A percentile compares a stretch with the other conserved stretches of the same genome.
These are phyloP conservation scores for Neostapfia colusana DNA, from an alignment of 176 grass and related monocot genomes.

Conservation along the genomic window DNA sequence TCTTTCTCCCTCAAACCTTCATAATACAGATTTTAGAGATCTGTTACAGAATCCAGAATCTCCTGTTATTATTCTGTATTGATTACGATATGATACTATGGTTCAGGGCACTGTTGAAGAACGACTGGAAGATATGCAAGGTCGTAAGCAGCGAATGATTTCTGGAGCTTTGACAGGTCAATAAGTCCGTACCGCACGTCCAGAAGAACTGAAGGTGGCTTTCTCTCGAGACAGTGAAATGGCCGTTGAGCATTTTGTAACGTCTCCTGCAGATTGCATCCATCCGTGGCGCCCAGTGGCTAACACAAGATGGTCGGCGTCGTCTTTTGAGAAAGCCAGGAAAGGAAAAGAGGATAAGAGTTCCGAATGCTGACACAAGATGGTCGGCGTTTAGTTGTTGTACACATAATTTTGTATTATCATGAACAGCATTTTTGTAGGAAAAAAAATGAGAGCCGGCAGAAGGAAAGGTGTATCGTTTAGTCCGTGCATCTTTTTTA, in stretches of 20 bases:
- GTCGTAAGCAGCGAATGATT: slow-evolving; percentile 87
- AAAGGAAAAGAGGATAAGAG: not conserved
- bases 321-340: not conserved
- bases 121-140: slow-evolving; percentile 85
- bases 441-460: not conserved
- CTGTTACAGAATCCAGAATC: not conserved
- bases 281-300: too few species aligned
- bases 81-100: slow-evolving; percentile 1
- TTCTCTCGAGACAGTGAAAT: slow-evolving; percentile 47
- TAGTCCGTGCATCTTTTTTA: not conserved
- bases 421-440: not conserved
- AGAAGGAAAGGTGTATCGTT: not conserved
- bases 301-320: not conserved
- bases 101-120: slow-evolving; percentile 79
- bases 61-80: not conserved
- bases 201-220: slow-evolving; percentile 92
- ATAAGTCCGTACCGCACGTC: slow-evolving; percentile 72
- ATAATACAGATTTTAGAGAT: not conserved
- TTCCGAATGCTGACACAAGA: not conserved
- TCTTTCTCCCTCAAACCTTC: not conserved
- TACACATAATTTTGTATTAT: slow-evolving; percentile 23
- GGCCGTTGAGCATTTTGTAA: not conserved
- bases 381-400: slow-evolving; percentile 14
- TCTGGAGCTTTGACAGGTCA: slow-evolving; percentile 84
- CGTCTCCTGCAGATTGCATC: not conserved